Evolutionary conservation across 2,329 filamentous ascomycete species (phyloP).

Genomic region (Lithohypha guttulata): DNA sequence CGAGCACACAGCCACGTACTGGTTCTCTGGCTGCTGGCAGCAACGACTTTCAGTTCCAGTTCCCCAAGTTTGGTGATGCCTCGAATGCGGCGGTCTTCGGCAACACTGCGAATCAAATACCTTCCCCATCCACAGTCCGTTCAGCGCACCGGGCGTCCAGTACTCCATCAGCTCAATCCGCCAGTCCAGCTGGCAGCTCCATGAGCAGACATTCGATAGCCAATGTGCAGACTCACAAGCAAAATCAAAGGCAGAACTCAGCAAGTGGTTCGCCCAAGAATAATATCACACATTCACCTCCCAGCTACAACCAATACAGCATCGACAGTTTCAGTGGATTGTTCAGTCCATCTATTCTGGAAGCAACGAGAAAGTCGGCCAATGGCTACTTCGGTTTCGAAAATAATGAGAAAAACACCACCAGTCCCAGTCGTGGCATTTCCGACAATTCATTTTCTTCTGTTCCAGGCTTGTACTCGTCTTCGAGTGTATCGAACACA

Average conservation of each 20-base stretch:
- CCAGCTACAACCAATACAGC: slow-evolving; percentile 14
- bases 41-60: slow-evolving; percentile 88
- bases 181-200: slow-evolving; percentile 1
- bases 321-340: slow-evolving; percentile 42
- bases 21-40: slow-evolving; percentile 51
- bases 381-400: slow-evolving; percentile 35
- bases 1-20: slow-evolving; percentile 29
- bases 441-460: slow-evolving; percentile 19
- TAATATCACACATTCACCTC: slow-evolving; percentile 16
- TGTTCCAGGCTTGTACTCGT: slow-evolving; percentile 22
- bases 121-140: not conserved
- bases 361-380: slow-evolving; percentile 33
- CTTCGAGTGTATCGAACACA: slow-evolving; percentile 31
- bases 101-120: not conserved
- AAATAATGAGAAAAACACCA: slow-evolving; percentile 15
- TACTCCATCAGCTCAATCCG: not conserved
- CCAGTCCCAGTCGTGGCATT: slow-evolving; percentile 26
- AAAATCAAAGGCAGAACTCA: slow-evolving; percentile 14
- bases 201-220: slow-evolving; percentile 4
- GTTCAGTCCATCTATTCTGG: slow-evolving; percentile 48
- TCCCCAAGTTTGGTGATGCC: slow-evolving; percentile 80
- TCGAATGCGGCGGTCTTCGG: slow-evolving; percentile 5
- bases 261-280: slow-evolving; percentile 16
- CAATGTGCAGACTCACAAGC: slow-evolving; percentile 1
- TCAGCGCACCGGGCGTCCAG: slow-evolving; percentile 1